phyloP scores from a whole-genome alignment of 306 rosid species.

The Acacia acuminata region DNA sequence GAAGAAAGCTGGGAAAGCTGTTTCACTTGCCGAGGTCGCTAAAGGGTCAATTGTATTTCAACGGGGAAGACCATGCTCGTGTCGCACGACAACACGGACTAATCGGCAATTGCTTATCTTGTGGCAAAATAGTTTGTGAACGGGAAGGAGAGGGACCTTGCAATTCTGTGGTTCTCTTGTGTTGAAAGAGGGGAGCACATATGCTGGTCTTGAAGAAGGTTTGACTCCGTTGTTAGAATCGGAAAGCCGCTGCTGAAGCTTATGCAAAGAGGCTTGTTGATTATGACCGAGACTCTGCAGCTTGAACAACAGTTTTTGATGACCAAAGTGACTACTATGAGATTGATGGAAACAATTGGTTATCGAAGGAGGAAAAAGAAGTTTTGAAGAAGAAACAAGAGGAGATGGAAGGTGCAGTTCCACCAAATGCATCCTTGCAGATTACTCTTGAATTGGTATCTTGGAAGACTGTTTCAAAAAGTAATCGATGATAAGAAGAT shows the following conservation, averaged over 20 bases:
- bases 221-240: conserved; percentile 63
- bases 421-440: no score
- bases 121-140: conserved; percentile 95
- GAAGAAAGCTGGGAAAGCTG: conserved; percentile 78
- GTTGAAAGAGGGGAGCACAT: conserved; percentile 78
- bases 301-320: conserved; percentile 92
- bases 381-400: conserved; percentile 78
- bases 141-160: conserved; percentile 99
- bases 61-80: conserved; percentile 87
- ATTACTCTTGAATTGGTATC: no score
- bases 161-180: conserved; percentile 83
- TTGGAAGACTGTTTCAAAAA: no score
- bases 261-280: conserved; percentile 92
- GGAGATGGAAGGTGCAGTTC: conserved; percentile 93
- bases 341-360: conserved; percentile 93
- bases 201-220: conserved; percentile 87
- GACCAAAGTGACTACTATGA: conserved; percentile 98
- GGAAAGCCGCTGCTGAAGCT: conserved; percentile 89
- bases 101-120: conserved; percentile 85
- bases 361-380: conserved; percentile 90
- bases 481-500: no score
- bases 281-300: conserved; percentile 88
- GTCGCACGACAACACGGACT: conserved; percentile 84
- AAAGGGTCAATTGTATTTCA: conserved; percentile 86
- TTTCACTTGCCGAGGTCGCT: conserved; percentile 89